Evolutionary conservation across 805 yeast genomes (phyloP), one percentile per base, ranked within the genome.

Genomic region (Pichia paraexigua): DNA sequence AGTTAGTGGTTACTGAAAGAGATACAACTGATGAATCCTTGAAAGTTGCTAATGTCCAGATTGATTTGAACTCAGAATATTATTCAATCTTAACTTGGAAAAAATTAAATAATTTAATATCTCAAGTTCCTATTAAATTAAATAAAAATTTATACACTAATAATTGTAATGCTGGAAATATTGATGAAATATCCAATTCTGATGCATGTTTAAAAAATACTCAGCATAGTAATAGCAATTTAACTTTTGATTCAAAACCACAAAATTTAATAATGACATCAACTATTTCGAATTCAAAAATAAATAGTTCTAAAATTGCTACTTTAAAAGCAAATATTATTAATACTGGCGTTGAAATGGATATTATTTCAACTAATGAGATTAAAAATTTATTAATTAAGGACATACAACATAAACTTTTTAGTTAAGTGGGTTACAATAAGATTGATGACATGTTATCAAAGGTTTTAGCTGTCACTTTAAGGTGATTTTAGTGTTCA

Each of bases 361-460:
- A 56, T 43, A 43, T 51, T n/a, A 20, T 58, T 11, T 55, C 52
- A 4, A 37, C 55, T 18, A 48, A 55, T 13, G 59, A 57, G 17
- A 37, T 60, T 46, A 55, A 53, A 28, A 49, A 48, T 17, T 43
- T 48, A 21, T 9, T 57, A 3, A 17, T 59, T 0, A 39, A 50
- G 15, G 58, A 60, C 18, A 25, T 60, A 1, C 64, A 62, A 40
- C 51, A 55, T 7, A 57, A 56, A 11, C 49, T 62, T 18, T 61
- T 61, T 46, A 43, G 44, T 7, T 28, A 30, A 30, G 13, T 30
- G 9, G 30, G 30, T 28, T 28, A 7, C 30, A 28, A 12, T 28
- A 9, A 28, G 13, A 3, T 28, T 28, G 12, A 28, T 10, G 9
- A 10, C 30, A 12, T 28, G 9, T 5, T 24, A 7, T 5, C 25